Evolutionary conservation across 257 asterid species (phyloP).

Genomic region (Cinchona pubescens): DNA sequence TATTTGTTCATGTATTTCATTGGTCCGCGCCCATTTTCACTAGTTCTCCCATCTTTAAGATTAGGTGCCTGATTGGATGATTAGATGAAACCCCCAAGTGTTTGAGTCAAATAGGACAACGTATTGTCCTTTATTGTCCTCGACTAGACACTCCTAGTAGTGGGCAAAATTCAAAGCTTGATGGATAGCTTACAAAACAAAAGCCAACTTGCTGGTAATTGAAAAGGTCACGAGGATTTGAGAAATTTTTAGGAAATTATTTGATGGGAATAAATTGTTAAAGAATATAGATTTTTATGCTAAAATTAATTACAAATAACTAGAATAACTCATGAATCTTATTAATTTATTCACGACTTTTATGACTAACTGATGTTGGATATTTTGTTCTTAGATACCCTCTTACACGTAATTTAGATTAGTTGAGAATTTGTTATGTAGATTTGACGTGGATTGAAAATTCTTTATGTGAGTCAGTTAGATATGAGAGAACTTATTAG

Average conservation of each 20-base stretch:
- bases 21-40: conserved; percentile 13
- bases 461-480: no score
- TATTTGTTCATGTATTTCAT: conserved; percentile 17
- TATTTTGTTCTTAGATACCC: no score
- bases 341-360: no score
- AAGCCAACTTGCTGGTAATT: background rate
- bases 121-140: conserved; percentile 9
- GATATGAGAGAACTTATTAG: no score
- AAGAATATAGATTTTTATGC: no score
- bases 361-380: no score
- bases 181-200: conserved; percentile 4
- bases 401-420: no score
- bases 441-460: no score
- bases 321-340: no score
- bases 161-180: conserved; percentile 8
- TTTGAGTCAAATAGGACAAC: conserved; percentile 16
- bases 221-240: background rate
- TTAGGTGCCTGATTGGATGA: conserved; percentile 17
- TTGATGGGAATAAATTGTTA: background rate
- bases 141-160: no score
- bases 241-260: conserved; percentile 6
- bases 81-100: conserved; percentile 2
- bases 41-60: conserved; percentile 12
- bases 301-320: no score
- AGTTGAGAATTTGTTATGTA: no score